phyloP scores from a whole-genome alignment of 169 alveolate species.

The Cryptosporidium xiaoi region DNA sequence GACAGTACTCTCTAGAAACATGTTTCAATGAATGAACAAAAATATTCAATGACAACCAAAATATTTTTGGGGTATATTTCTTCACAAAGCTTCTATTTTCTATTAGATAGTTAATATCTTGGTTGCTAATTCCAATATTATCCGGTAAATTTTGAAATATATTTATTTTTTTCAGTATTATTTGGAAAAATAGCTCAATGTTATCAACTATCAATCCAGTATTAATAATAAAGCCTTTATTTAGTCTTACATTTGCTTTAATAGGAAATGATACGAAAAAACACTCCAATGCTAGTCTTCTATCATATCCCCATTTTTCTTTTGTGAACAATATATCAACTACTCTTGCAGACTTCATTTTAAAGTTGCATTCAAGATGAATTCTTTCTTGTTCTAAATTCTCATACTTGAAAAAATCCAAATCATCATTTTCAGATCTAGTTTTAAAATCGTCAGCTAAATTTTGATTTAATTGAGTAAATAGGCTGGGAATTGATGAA shows the following conservation, averaged over 20 bases:
- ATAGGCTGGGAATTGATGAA: slow-evolving; percentile 12
- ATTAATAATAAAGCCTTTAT: background rate
- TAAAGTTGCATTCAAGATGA: slow-evolving; percentile 10
- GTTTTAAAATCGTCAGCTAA: background rate
- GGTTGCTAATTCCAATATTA: background rate
- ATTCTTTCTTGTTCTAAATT: slow-evolving; percentile 28
- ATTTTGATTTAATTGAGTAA: slow-evolving; percentile 2
- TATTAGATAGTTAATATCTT: background rate
- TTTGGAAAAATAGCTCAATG: slow-evolving; percentile 11
- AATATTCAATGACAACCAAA: slow-evolving; percentile 35
- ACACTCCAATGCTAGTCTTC: background rate
- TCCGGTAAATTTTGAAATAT: background rate
- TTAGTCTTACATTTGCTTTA: background rate
- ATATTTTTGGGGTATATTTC: slow-evolving; percentile 22
- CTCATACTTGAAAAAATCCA: background rate
- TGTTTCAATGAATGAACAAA: slow-evolving; percentile 36
- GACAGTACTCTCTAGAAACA: slow-evolving; percentile 29
- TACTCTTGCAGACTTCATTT: background rate
- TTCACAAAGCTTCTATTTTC: slow-evolving; percentile 2
- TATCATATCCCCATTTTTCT: background rate
- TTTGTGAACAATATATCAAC: background rate
- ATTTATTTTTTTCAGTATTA: background rate
- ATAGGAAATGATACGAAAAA: background rate
- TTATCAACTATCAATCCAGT: background rate
- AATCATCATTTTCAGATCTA: background rate